Base-by-base conservation (phyloP, 257 asterid species). In the Lithospermum erythrorhizon region DNA sequence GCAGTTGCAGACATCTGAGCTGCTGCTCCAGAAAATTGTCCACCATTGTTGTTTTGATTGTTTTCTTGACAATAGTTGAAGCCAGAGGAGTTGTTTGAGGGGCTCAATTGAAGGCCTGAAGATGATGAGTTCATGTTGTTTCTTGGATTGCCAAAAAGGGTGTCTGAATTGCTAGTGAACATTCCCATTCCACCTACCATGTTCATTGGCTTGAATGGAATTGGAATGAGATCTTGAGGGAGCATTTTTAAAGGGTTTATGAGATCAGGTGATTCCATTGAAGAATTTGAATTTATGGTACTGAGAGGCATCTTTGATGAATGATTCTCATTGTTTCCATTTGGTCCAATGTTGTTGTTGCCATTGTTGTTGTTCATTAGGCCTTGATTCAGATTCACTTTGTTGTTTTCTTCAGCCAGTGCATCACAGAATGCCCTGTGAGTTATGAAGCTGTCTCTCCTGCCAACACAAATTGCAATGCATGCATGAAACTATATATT, bases 381-480 rank as follows among this genome's bases (percentile, higher is more conserved):
- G 25, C 76, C 75, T 68, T 74, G 32, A 27, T 27, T 24, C 27
- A 24, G 94, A 64, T 80, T 86, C 63, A 81, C 85, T 69, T 89
- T 89, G 79, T 65, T 86, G 82, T 89, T 89, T 70, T 89, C 96
- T 72, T 89, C 96, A 0, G 96, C 87, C 48, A 89, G 55, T 57
- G 97, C 97, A 56, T 89, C 97, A 32, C 97, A 89, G 70, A 89
- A 89, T 6, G 95, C 95, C 61, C 97, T 78, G 62, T 89, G 97
- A n/a, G 97, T 87, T 54, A 89, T 84, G 70, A 89, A 87, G 78
- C 97, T 89, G 75, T 89, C 97, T 65, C 97, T 78, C 94, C 97
- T 86, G 90, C 21, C 45, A 32, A 21, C 6, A 21, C 23, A 3
- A 51, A 63, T 49, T 17, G 17, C 13, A 69, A 4, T 23, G 21